phyloP scores from a whole-genome alignment of 2,329 filamentous ascomycete genomes.

The Ophiostoma quercus region DNA sequence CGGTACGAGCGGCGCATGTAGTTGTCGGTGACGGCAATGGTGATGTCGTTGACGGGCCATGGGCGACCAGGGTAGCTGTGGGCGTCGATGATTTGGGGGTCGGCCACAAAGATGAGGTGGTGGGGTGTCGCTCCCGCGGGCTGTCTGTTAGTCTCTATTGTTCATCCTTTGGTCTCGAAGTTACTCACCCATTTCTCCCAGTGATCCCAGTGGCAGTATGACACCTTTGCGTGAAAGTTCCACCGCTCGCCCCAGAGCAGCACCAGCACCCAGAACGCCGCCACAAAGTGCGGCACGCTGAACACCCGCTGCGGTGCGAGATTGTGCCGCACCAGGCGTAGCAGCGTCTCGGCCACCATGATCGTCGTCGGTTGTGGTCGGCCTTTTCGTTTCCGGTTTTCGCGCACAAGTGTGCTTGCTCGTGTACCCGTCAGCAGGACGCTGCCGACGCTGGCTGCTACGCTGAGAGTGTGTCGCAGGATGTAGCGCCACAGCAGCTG shows the following conservation, averaged over 20 bases:
- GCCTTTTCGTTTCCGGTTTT: constrained; percentile 9
- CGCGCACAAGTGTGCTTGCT: constrained; percentile 24
- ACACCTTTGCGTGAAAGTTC: constrained; percentile 65
- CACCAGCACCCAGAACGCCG: constrained; percentile 67
- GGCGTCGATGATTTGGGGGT: constrained; percentile 87
- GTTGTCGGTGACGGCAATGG: constrained; percentile 68
- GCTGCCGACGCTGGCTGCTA: constrained; percentile 8
- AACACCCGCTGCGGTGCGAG: constrained; percentile 48
- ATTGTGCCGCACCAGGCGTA: constrained; percentile 40
- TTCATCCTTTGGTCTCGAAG: constrained; percentile 11
- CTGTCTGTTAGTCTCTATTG: constrained; percentile 43
- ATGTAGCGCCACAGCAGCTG: constrained; percentile 34
- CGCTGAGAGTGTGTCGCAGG: background rate
- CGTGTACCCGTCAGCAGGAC: constrained; percentile 21
- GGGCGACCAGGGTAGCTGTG: constrained; percentile 87
- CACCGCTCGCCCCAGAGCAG: constrained; percentile 82
- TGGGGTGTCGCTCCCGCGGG: constrained; percentile 73
- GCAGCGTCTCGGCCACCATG: constrained; percentile 15
- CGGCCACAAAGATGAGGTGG: constrained; percentile 76
- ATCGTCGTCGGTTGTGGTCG: constrained; percentile 29
- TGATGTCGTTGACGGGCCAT: constrained; percentile 52
- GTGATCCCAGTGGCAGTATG: constrained; percentile 69
- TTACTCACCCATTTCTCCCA: constrained; percentile 87
- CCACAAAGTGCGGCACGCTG: constrained; percentile 62
- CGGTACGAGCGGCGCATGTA: constrained; percentile 80